Evolutionary conservation across 768 basidiomycete species (phyloP), one percentile per base, ranked within the genome.

Genomic region (Leucosporidium creatinivorum): DNA sequence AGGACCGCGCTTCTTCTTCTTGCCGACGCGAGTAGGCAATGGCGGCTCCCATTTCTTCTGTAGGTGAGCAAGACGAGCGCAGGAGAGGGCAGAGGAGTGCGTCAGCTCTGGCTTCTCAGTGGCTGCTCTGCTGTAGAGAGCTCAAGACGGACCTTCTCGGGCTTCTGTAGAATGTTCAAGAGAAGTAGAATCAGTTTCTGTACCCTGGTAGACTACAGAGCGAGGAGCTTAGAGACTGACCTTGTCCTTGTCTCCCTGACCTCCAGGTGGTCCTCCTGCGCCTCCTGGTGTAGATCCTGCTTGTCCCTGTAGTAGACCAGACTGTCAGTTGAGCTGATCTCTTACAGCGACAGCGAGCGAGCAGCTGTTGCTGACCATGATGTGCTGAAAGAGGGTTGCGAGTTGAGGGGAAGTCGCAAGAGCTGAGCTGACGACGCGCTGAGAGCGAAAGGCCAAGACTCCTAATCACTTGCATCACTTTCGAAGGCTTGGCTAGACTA

Each of bases 41-140:
- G 94, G 94, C 12, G 94, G 93, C 78, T 98, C 94, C 93, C 93
- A 98, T 81, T 94, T 93, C 85, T 97, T 96, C 80, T 87, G 85
- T 77, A 48, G 17, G 57, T 33, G 31, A 4, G 50, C 10, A 25
- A 13, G 4, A n/a, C 0, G 21, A 50, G 25, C 23, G 1, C 17
- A 26, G 30, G 47, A 17, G 50, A 26, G 12, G 51, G 33, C 31
- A 12, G n/a, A 17, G 13, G 56, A 48, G 63, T 67, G 39, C 70
- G 70, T 72, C 70, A 72, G 70, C 26, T 7, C 26, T 17, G 18
- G 10, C 17, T 23, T 25, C 25, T 9, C 47, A 18, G 31, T 21
- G 39, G 30, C 30, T 30, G 10, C 8, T 19, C 6, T 10, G 52
- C 33, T 33, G 33, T 33, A 25, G 1, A 12, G 7, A n/a, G 3